Evolutionary conservation across 805 yeast genomes (phyloP), one percentile per base, ranked within the genome.

Genomic region (Starmerella sp.): DNA sequence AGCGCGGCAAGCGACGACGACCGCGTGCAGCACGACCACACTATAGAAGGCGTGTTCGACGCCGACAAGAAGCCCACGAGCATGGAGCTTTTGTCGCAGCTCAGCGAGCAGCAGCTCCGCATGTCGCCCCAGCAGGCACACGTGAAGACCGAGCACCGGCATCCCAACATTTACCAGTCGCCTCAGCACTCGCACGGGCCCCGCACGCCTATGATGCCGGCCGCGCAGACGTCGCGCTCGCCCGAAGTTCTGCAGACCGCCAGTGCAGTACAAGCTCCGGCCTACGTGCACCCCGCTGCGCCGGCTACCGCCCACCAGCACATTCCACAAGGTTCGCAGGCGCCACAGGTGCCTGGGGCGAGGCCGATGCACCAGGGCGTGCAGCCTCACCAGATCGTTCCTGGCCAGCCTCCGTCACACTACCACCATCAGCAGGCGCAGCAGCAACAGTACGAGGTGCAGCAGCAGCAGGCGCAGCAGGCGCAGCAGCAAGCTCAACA

Each of bases 381-480:
- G 29, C 28, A n/a, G 7, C 43, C 43, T 11, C 38, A 13, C 6
- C 43, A 39, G 15, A 22, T 5, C n/a, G 28, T 39, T 6, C n/a
- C 43, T 8, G 43, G 43, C 2, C 43, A 15, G n/a, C 6, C 28
- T 13, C 6, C 43, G 43, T 29, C 43, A 6, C 43, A 29, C 7
- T 39, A 39, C n/a, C 43, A 39, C 42, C 54, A 38, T 17, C 52
- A 29, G 38, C 58, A 31, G 11, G 53, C 36, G 15, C 53, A 41
- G 37, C 54, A 28, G 51, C 61, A 48, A 41, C 51, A 43, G 29
- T 58, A 51, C 14, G 54, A 56, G 52, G 51, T 42, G 47, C 57
- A 46, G 52, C 61, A 45, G 44, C 47, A 11, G 39, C 45, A 31
- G 50, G 39, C 30, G 48, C 41, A 22, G 15, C 51, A 22, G 35